Conservation (phyloP, 2,329 filamentous ascomycete species). For the Xylaria digitata region DNA sequence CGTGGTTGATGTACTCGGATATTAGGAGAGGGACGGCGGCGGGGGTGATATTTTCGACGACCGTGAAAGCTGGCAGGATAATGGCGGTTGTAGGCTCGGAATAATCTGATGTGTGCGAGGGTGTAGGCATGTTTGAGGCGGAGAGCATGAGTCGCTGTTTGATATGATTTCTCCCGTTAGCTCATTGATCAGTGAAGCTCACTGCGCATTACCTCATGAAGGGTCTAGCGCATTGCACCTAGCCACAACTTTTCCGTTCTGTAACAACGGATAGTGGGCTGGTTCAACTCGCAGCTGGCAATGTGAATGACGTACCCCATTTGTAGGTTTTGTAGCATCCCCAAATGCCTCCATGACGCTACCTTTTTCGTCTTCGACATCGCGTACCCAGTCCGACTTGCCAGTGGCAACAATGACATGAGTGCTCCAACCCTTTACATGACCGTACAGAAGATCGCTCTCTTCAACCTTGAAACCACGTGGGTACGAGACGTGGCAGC, state of each 20-base stretch:
- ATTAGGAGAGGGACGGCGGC: conserved; percentile 78
- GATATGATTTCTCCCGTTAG: conserved; percentile 15
- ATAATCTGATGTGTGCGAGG: conserved; percentile 72
- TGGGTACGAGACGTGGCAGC: conserved; percentile 83
- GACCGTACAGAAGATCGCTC: conserved; percentile 82
- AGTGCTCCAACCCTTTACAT: conserved; percentile 87
- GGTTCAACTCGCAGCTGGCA: not conserved
- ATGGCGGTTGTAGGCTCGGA: conserved; percentile 80
- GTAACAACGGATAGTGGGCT: not conserved
- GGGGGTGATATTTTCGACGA: conserved; percentile 86
- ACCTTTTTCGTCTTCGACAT: conserved; percentile 88
- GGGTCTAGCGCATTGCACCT: conserved; percentile 7
- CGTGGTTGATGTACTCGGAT: conserved; percentile 72
- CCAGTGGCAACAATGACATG: conserved; percentile 95
- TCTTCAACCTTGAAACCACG: conserved; percentile 78
- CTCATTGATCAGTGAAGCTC: conserved; percentile 4
- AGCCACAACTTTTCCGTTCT: not conserved
- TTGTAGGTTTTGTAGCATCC: conserved; percentile 67
- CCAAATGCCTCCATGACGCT: conserved; percentile 83
- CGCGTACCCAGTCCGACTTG: conserved; percentile 92
- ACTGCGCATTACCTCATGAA: not conserved
- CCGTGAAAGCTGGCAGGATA: conserved; percentile 84
- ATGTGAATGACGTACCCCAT: conserved; percentile 68
- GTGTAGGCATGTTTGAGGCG: conserved; percentile 89
- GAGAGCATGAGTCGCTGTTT: conserved; percentile 85